Conservation (phyloP, 2,329 filamentous ascomycete species). For the Chaetomiaceae sp. region DNA sequence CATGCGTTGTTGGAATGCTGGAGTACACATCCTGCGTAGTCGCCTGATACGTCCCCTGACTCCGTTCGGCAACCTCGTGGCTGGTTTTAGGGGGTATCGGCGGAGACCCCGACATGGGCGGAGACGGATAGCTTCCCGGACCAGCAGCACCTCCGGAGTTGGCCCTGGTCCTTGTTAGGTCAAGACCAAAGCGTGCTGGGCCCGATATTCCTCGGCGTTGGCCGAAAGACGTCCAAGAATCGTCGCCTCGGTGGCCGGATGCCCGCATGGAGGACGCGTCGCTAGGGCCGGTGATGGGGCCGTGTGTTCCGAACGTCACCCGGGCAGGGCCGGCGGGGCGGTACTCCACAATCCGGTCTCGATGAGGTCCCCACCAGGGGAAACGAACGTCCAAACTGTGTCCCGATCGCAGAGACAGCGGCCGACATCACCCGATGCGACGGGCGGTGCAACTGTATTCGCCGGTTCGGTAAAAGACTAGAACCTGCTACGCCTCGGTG, state of each 20-base stretch:
- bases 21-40: conserved; percentile 51
- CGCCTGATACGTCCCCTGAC: conserved; percentile 45
- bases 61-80: conserved; percentile 53
- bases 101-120: conserved; percentile 70
- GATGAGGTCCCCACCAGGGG: conserved; percentile 16
- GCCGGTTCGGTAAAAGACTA: conserved; percentile 6
- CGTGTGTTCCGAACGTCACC: conserved; percentile 26
- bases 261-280: conserved; percentile 50
- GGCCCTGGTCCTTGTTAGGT: conserved; percentile 53
- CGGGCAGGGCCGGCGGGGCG: conserved; percentile 17
- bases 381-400: conserved; percentile 25
- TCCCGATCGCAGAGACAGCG: conserved; percentile 17
- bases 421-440: conserved; percentile 27
- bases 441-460: conserved; percentile 7
- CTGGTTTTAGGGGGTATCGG: conserved; percentile 55
- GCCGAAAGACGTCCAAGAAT: conserved; percentile 47
- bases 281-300: conserved; percentile 23
- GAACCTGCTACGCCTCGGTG: conserved; percentile 1
- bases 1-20: conserved; percentile 35
- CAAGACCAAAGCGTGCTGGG: conserved; percentile 51
- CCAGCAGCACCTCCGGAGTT: conserved; percentile 51
- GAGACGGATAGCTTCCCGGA: conserved; percentile 63
- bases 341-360: conserved; percentile 19
- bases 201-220: conserved; percentile 55
- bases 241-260: conserved; percentile 42